Conservation (phyloP, 2,329 filamentous ascomycete genomes). For the Sporothrix pseudoabietina region DNA sequence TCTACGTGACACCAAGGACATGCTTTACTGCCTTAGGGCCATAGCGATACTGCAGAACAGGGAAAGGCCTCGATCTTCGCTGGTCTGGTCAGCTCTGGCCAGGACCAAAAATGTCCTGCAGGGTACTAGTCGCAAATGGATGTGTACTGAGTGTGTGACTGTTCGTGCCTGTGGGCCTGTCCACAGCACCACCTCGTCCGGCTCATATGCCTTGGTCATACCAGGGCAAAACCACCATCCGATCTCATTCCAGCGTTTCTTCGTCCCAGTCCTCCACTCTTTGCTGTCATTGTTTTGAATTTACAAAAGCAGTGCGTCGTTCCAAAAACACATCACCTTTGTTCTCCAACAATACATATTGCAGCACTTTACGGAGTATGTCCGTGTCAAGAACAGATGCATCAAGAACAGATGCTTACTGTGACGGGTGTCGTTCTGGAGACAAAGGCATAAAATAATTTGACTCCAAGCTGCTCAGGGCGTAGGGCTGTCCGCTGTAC, state of each 20-base stretch:
- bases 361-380: neutral
- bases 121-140: too few species aligned
- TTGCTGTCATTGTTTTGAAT: too few species aligned
- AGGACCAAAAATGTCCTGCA: too few species aligned
- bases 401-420: neutral
- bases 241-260: neutral
- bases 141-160: too few species aligned
- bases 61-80: neutral
- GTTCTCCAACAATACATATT: neutral
- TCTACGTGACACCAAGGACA: neutral
- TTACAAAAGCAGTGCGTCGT: too few species aligned
- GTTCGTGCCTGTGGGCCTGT: neutral
- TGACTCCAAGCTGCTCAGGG: neutral
- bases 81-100: too few species aligned
- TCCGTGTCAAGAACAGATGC: neutral
- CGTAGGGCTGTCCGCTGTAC: neutral
- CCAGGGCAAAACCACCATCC: neutral
- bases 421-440: neutral
- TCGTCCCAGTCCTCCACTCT: too few species aligned
- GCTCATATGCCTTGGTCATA: neutral
- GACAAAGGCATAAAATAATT: neutral
- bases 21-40: neutral
- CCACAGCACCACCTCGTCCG: neutral
- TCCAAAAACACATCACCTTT: too few species aligned
- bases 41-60: neutral